Evolutionary conservation across 164 flowering plant genomes (phyloP), one percentile per base, ranked within the genome.

Genomic region (Stephania cephalantha): DNA sequence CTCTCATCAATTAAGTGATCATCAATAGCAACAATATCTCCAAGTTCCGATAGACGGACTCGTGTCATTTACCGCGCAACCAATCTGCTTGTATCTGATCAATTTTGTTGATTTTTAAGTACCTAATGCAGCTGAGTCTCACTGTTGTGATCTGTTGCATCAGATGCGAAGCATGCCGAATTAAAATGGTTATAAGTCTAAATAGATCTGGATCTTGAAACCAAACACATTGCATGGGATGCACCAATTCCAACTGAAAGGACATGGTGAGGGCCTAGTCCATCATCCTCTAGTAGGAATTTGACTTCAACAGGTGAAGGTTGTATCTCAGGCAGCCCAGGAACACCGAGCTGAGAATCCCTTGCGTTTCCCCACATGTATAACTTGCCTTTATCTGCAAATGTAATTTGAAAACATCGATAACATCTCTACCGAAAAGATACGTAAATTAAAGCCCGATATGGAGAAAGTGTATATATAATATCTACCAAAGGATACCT

Each of bases 341-440:
- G 97, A 79, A 91, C 86, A 45, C 98, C 98, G 61, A 94, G 81
- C 74, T 92, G 98, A 68, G 81, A 86, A 87, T 92, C 97, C 78
- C 80, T 89, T 25, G 89, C 82, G 85, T 92, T 89, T 67, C 98
- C 98, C 98, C 97, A 94, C 96, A 94, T 92, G 85, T 84, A 94
- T 72, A 92, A 75, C 81, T 89, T 90, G 45, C 97, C 94, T 17
- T 84, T 71, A 76, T 90, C 98, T 92, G 90, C 73, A 77, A 79
- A 75, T 63, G 52, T 65, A 20, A 35, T 35, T 71, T 53, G 25
- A 76, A 46, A 18, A 55, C 17, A 3, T 20, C 12, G 55, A n/a
- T 1, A 22, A 42, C 8, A 9, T 22, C 7, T 18, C 77, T 46
- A 31, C 53, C 42, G 4, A 53, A 52, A 68, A 29, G 1, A 35